Evolutionary conservation across 768 basidiomycete species (phyloP), one percentile per base, ranked within the genome.

Genomic region (Neoboletus subvelutipes): DNA sequence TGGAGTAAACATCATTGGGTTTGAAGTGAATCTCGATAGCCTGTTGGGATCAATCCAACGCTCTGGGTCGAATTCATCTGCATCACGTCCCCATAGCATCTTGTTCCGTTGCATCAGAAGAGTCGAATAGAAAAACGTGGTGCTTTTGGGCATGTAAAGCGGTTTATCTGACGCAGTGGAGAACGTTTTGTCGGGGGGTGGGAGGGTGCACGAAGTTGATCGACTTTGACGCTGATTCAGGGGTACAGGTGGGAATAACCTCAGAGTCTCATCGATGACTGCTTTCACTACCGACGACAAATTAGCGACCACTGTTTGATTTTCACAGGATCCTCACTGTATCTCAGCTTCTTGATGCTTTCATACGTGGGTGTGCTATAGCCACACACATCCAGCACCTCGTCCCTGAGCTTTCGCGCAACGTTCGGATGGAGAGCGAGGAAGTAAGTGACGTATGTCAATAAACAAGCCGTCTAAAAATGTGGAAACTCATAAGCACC

Each of bases 241-340:
- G 8, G 90, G 89, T 0, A 92, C 87, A 8, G 90, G 88, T 4
- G 90, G 90, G 73, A 86, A 93, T 1, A 93, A 73, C 18, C 90
- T 79, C 24, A 93, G 76, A 0, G 85, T 85, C 65, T 93, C 91
- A 58, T 92, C 88, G 41, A 92, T 81, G 37, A 91, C 87, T 12
- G 88, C 88, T 56, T 84, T 82, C 76, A 89, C 87, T 83, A 47
- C 56, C 53, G 18, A 26, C 10, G 40, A 51, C 10, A 36, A n/a
- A 51, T 61, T 8, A 66, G 57, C 47, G 13, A 31, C 13, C 29
- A 52, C 31, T 33, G 2, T 58, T 15, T 50, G 40, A 43, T 45
- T 20, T 29, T 63, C n/a, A 31, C 48, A 42, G 13, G 43, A 51
- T 28, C 3, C 81, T 59, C 43, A 90, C 90, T 77, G 67, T 90